A percentile compares a stretch with the other conserved stretches of the same genome.
Evolutionary conservation across 169 alveolate genomes (phyloP).

Genomic region (Plasmodium cynomolgi): DNA sequence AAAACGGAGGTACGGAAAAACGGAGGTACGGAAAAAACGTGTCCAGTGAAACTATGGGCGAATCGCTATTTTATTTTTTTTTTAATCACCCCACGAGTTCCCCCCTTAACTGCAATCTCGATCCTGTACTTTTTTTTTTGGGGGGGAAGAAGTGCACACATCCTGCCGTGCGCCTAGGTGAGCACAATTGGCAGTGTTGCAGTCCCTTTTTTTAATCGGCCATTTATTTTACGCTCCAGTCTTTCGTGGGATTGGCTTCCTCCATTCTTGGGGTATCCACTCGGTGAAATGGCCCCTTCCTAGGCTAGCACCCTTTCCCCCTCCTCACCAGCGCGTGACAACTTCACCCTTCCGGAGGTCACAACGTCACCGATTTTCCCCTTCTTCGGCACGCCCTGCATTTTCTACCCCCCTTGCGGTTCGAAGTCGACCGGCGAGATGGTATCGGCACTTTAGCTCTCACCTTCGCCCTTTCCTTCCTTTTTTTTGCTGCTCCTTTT

Average conservation of each 20-base stretch:
- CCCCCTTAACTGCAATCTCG: background rate
- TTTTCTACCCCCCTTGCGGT: background rate
- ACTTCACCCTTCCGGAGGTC: background rate
- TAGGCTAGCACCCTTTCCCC: background rate
- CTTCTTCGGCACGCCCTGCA: too few species aligned
- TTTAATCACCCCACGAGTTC: background rate
- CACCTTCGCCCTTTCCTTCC: background rate
- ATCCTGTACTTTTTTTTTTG: background rate
- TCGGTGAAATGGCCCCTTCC: background rate
- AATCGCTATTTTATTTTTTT: too few species aligned
- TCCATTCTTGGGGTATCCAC: background rate
- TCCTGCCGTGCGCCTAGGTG: background rate
- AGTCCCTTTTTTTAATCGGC: too few species aligned
- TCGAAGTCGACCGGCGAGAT: background rate
- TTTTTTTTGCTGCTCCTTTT: too few species aligned
- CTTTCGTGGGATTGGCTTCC: background rate
- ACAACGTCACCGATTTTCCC: too few species aligned
- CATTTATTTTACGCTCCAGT: too few species aligned
- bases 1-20: too few species aligned
- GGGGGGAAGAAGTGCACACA: background rate
- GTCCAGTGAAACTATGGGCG: background rate
- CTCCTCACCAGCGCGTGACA: background rate
- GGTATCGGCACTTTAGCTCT: background rate
- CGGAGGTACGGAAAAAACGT: too few species aligned
- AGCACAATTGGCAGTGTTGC: background rate